A percentile compares a stretch with the other conserved stretches of the same genome.
Evolutionary conservation across 1,139 yeast genomes (phyloP).

Genomic region (Lodderomyces elongisporus): DNA sequence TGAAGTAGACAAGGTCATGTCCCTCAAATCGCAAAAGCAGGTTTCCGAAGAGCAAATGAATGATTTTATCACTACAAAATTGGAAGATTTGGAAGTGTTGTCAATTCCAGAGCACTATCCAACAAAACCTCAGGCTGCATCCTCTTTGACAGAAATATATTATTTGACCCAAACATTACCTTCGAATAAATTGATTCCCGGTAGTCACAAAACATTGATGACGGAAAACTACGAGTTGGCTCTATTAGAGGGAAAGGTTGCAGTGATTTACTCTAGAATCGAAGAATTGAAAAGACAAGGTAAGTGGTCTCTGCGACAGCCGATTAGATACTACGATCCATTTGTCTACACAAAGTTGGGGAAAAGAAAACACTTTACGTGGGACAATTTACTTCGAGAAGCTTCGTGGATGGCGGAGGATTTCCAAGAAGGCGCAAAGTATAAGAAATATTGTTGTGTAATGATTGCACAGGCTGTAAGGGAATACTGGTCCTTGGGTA

Average conservation of each 20-base stretch:
- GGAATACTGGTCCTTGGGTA: slow-evolving; percentile 78
- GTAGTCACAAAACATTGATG: slow-evolving; percentile 79
- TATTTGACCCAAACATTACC: slow-evolving; percentile 88
- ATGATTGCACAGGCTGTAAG: slow-evolving; percentile 64
- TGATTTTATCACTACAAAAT: slow-evolving; percentile 21
- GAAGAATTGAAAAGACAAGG: slow-evolving; percentile 86
- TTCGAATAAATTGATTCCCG: slow-evolving; percentile 69
- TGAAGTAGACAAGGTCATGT: slow-evolving; percentile 5
- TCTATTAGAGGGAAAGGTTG: slow-evolving; percentile 85
- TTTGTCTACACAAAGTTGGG: slow-evolving; percentile 32
- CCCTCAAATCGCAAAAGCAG: slow-evolving; percentile 19
- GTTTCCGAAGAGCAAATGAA: slow-evolving; percentile 20
- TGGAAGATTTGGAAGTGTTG: slow-evolving; percentile 33
- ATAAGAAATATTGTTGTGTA: slow-evolving; percentile 65
- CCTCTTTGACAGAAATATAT: slow-evolving; percentile 80
- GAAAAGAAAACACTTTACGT: slow-evolving; percentile 43
- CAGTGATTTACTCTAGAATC: slow-evolving; percentile 86
- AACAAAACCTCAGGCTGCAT: slow-evolving; percentile 35
- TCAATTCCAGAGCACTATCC: slow-evolving; percentile 45
- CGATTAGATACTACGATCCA: slow-evolving; percentile 68
- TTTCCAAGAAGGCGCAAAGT: slow-evolving; percentile 65
- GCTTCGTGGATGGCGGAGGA: slow-evolving; percentile 83
- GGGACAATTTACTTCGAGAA: slow-evolving; percentile 76
- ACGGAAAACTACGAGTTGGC: slow-evolving; percentile 85
- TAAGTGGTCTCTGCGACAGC: slow-evolving; percentile 91